Percentiles rank a stretch among this genome's conserved stretches.
Evolutionary conservation across 2,329 filamentous ascomycete species (phyloP).

Genomic region (Penicillium brevicompactum): DNA sequence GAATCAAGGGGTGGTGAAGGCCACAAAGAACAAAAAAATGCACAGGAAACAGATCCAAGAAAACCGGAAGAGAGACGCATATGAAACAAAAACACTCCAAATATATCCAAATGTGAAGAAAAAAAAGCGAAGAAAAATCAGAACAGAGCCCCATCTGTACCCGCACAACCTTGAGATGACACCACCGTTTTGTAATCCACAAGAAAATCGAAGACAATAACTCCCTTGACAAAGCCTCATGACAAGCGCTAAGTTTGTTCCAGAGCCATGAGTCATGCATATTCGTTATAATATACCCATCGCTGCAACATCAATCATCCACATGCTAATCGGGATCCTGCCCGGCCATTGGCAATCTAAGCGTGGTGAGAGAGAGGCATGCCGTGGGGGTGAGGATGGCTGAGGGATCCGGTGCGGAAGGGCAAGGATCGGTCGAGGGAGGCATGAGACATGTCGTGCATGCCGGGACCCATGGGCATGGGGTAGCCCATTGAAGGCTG

Average conservation of each 20-base stretch:
- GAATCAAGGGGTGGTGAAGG: slow-evolving; percentile 8
- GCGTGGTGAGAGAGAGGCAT: slow-evolving; percentile 21
- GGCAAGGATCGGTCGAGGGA: slow-evolving; percentile 20
- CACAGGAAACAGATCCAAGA: not conserved
- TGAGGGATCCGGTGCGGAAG: slow-evolving; percentile 36
- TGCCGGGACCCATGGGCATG: slow-evolving; percentile 29
- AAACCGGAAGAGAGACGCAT: slow-evolving; percentile 6
- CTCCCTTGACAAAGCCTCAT: slow-evolving; percentile 18
- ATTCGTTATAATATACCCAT: slow-evolving; percentile 23
- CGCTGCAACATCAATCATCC: not conserved
- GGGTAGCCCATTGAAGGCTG: slow-evolving; percentile 32
- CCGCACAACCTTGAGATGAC: slow-evolving; percentile 1
- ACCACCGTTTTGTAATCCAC: slow-evolving; percentile 28
- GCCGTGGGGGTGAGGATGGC: slow-evolving; percentile 33
- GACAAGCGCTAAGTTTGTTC: slow-evolving; percentile 21
- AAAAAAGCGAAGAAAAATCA: slow-evolving; percentile 1
- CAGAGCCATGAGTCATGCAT: slow-evolving; percentile 30
- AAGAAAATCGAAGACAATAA: slow-evolving; percentile 14
- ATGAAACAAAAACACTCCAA: slow-evolving; percentile 10
- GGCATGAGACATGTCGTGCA: slow-evolving; percentile 31
- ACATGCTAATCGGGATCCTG: slow-evolving; percentile 17
- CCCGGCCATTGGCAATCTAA: slow-evolving; percentile 17
- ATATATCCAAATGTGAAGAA: slow-evolving; percentile 13
- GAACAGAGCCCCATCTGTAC: slow-evolving; percentile 16
- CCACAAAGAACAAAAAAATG: not conserved